phyloP scores from a whole-genome alignment of 2,329 filamentous ascomycete species.

The Stemphylium vesicarium region DNA sequence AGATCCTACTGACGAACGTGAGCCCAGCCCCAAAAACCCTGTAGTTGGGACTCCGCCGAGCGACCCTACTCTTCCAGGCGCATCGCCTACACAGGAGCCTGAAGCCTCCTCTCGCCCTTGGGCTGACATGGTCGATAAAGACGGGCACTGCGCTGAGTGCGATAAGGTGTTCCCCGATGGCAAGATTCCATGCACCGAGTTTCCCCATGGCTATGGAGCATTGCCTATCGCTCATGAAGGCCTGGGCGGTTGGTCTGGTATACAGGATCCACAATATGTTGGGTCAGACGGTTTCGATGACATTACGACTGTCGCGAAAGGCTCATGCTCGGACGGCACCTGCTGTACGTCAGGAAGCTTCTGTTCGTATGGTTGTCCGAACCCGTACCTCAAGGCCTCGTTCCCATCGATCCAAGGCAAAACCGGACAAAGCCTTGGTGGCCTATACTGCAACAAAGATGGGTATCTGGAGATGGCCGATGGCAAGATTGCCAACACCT shows the following conservation, averaged over 20 bases:
- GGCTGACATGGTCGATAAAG: conserved; percentile 25
- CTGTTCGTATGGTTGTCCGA: conserved; percentile 93
- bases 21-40: not conserved
- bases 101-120: conserved; percentile 28
- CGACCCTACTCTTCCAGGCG: conserved; percentile 31
- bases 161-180: conserved; percentile 77
- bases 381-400: conserved; percentile 90
- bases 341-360: conserved; percentile 68
- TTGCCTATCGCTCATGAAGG: conserved; percentile 71
- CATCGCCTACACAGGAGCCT: conserved; percentile 18
- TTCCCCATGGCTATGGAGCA: conserved; percentile 84
- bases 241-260: conserved; percentile 77
- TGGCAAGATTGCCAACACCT: conserved; percentile 62
- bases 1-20: not conserved
- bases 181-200: conserved; percentile 70
- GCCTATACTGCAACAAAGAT: conserved; percentile 79
- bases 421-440: conserved; percentile 85
- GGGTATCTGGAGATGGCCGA: conserved; percentile 76
- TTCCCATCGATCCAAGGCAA: conserved; percentile 81
- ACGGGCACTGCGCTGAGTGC: conserved; percentile 57
- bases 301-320: conserved; percentile 71
- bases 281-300: conserved; percentile 53
- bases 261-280: conserved; percentile 63
- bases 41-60: conserved; percentile 9
- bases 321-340: conserved; percentile 61